phyloP scores from a whole-genome alignment of 495 filamentous ascomycete species.

The Penicillium dipodomyicola region DNA sequence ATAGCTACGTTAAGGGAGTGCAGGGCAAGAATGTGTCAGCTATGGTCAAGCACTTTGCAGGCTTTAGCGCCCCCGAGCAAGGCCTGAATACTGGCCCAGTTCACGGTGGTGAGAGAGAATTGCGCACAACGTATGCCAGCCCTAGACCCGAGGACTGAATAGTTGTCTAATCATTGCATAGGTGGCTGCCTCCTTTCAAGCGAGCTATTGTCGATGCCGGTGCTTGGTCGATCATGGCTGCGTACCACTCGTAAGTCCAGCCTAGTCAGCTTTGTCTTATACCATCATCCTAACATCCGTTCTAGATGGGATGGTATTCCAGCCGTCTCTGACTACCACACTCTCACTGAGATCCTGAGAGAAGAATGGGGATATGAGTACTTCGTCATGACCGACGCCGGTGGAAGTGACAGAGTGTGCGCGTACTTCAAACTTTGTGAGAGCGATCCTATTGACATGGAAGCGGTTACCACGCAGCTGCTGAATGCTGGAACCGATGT shows the following conservation, averaged over 20 bases:
- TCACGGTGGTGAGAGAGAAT: slow-evolving; percentile 64
- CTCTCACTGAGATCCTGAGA: slow-evolving; percentile 63
- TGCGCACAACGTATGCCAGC: slow-evolving; percentile 54
- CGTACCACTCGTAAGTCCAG: slow-evolving; percentile 56
- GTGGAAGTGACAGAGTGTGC: slow-evolving; percentile 64
- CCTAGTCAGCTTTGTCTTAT: neutral
- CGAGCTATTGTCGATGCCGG: slow-evolving; percentile 65
- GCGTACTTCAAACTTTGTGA: slow-evolving; percentile 60
- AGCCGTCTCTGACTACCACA: slow-evolving; percentile 56
- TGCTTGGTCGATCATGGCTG: slow-evolving; percentile 64
- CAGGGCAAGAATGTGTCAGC: slow-evolving; percentile 63
- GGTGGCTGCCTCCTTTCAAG: slow-evolving; percentile 64
- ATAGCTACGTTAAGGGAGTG: slow-evolving; percentile 57
- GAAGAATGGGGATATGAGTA: slow-evolving; percentile 70
- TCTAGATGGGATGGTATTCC: slow-evolving; percentile 61
- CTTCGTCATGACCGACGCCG: slow-evolving; percentile 58
- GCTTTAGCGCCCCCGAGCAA: slow-evolving; percentile 63
- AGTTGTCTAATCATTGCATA: slow-evolving; percentile 12
- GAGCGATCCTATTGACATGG: slow-evolving; percentile 56
- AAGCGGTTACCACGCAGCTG: slow-evolving; percentile 53
- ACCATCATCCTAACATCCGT: neutral
- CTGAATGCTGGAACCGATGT: slow-evolving; percentile 67
- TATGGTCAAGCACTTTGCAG: slow-evolving; percentile 70
- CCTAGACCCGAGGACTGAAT: neutral
- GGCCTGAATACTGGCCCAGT: slow-evolving; percentile 67